Evolutionary conservation across 2,329 filamentous ascomycete genomes (phyloP).

Genomic region (Talaromyces sp.): DNA sequence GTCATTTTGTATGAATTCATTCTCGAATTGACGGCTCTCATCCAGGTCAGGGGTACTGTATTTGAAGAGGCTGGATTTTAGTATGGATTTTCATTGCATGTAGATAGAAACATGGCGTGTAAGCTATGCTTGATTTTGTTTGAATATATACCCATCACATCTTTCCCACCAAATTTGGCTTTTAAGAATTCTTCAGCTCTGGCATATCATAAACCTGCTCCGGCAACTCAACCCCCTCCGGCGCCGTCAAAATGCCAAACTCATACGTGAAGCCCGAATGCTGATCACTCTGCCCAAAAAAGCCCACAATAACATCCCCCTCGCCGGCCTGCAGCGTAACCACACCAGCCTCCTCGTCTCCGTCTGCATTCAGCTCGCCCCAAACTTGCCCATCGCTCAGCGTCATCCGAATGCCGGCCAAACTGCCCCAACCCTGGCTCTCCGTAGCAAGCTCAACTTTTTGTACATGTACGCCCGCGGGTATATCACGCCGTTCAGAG

Average conservation of each 20-base stretch:
- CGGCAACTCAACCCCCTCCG: constrained; percentile 35
- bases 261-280: constrained; percentile 24
- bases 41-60: constrained; percentile 68
- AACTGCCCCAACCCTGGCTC: not conserved
- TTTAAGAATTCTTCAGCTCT: constrained; percentile 25
- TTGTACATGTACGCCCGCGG: not conserved
- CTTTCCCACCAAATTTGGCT: not conserved
- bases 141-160: not conserved
- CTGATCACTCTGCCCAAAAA: constrained; percentile 37
- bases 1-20: constrained; percentile 76
- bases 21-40: constrained; percentile 67
- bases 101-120: not conserved
- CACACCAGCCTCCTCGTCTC: not conserved
- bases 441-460: not conserved
- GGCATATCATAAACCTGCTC: constrained; percentile 36
- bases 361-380: constrained; percentile 23
- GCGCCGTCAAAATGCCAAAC: constrained; percentile 47
- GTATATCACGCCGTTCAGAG: not conserved
- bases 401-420: constrained; percentile 13
- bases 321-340: constrained; percentile 22
- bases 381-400: constrained; percentile 21
- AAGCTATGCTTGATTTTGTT: not conserved
- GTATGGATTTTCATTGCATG: not conserved
- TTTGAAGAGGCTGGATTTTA: constrained; percentile 69
- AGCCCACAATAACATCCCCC: constrained; percentile 42